Base-by-base conservation (phyloP, 352 stramenopile genomes). In the Globisporangium ultimum region DNA sequence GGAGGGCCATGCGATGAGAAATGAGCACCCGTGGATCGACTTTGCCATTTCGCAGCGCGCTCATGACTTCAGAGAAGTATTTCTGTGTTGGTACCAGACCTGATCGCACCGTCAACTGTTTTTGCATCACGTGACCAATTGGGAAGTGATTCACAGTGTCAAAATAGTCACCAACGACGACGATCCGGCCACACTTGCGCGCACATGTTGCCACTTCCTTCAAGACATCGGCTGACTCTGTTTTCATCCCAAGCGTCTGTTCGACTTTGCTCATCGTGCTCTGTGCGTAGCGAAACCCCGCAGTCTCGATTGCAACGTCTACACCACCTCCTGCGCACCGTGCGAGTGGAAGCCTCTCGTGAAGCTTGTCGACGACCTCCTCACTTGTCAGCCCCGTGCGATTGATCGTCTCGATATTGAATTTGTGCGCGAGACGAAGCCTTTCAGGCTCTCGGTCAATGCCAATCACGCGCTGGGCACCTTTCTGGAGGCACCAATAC, bases 261-360 rank as follows among this genome's bases (percentile, higher is more conserved):
- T 81, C 62, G 5, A 78, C 36, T 41, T 49, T 64, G 55, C 74
- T 41, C 15, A 17, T 54, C 49, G 38, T 42, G 10, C 57, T 64
- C 22, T 72, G 60, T 15, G 66, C 54, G 42, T 55, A 64, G 34
- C 70, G 69, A 24, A 74, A 76, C 2, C 72, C 70, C 3, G 64
- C 63, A 2, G 70, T 64, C n/a, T 78, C 72, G 18, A 81, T 81
- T 20, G 64, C 59, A 18, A 76, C 72, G 52, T 81, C 72, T 10
- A 71, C 68, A 1, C 72, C 72, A 12, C 71, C 68, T 13, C 24
- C 50, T 3, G 58, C 51, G 45, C 41, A 55, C 20, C 55, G 38
- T 12, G 32, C 59, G 4, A 72, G 59, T 20, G 66, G 68, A 36
- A 80, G 49, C 63, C 67, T 60, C 40, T 69, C 61, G 12, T 64